Evolutionary conservation across 2,329 filamentous ascomycete genomes (phyloP), one percentile per base, ranked within the genome.

Genomic region (Neobulgaria alba): DNA sequence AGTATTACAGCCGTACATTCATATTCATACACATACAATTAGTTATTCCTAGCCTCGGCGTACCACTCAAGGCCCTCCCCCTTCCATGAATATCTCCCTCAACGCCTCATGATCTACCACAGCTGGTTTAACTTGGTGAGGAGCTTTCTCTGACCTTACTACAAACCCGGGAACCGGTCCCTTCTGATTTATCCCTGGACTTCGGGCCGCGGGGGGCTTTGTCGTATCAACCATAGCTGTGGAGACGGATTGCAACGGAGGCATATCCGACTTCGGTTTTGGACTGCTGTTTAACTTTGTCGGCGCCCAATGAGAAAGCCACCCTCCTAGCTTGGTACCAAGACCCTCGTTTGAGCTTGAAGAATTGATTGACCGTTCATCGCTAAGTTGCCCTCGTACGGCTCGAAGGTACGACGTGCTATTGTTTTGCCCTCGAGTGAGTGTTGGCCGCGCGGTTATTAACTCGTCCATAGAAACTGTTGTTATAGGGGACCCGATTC

Each of bases 101-200:
- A 61, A 36, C 8, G 57, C 57, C 26, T 59, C 57, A 26, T 45
- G 46, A 43, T 60, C 56, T 2, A 60, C 51, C 2, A 37, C 34
- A 8, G 46, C 47, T 2, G 57, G 44, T n/a, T 36, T 48, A 3
- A 59, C 57, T 30, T 51, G 49, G 33, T 54, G 55, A 5, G 59
- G 57, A 18, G 53, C 51, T 26, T 46, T 55, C n/a, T 54, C 53
- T 2, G 29, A 32, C 41, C 74, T 67, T 18, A 76, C 69, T 9
- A 49, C 37, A 49, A 90, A 82, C 0, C 85, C 85, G 0, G 82
- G 76, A 32, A 92, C 81, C 0, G 77, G 71, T 0, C 85, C 85
- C 1, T 75, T 71, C 57, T 90, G 85, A 54, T 92, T 92, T 57
- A 92, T 86, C 0, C 85, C 85, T 1, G 83, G 75, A 3, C 73